phyloP scores from a whole-genome alignment of 768 basidiomycete genomes.

The Mycena floridula region DNA sequence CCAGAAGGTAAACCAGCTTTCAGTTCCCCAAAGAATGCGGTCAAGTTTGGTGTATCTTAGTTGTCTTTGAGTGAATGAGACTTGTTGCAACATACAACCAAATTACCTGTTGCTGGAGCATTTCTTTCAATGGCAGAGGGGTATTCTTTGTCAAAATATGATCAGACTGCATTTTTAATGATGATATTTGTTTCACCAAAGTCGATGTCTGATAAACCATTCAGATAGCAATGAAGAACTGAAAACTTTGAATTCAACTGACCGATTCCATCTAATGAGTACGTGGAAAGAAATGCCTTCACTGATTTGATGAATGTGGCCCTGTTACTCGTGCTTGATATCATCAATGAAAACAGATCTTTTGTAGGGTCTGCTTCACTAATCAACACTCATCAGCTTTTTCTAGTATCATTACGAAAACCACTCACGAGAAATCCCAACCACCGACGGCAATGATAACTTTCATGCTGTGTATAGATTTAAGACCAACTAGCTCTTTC shows the following conservation, averaged over 20 bases:
- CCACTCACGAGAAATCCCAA: slow-evolving; percentile 11
- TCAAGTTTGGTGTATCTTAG: slow-evolving; percentile 16
- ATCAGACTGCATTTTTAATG: too few relatives aligned
- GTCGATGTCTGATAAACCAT: slow-evolving; percentile 12
- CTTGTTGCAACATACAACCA: neutral
- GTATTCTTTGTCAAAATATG: slow-evolving; percentile 6
- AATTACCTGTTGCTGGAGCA: slow-evolving; percentile 13
- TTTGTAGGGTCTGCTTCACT: slow-evolving; percentile 5
- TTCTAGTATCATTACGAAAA: neutral
- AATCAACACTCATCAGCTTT: neutral
- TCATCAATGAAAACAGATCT: slow-evolving; percentile 13
- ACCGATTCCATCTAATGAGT: slow-evolving; percentile 12
- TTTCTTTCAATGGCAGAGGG: slow-evolving; percentile 13
- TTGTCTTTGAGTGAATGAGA: neutral
- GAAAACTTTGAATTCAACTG: neutral
- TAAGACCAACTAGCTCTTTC: slow-evolving; percentile 6
- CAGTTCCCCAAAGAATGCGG: slow-evolving; percentile 12
- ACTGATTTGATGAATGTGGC: slow-evolving; percentile 16
- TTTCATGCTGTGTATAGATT: slow-evolving; percentile 6
- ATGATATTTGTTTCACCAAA: slow-evolving; percentile 12
- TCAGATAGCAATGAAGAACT: neutral
- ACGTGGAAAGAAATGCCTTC: slow-evolving; percentile 6
- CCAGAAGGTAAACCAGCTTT: slow-evolving; percentile 6
- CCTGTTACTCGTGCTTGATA: slow-evolving; percentile 6
- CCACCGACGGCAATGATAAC: slow-evolving; percentile 17